Percentiles rank a stretch among this genome's conserved stretches.
These are phyloP conservation scores for Eustoma russellianum DNA, from an alignment of 257 asterid genomes.

Conservation along the genomic window DNA sequence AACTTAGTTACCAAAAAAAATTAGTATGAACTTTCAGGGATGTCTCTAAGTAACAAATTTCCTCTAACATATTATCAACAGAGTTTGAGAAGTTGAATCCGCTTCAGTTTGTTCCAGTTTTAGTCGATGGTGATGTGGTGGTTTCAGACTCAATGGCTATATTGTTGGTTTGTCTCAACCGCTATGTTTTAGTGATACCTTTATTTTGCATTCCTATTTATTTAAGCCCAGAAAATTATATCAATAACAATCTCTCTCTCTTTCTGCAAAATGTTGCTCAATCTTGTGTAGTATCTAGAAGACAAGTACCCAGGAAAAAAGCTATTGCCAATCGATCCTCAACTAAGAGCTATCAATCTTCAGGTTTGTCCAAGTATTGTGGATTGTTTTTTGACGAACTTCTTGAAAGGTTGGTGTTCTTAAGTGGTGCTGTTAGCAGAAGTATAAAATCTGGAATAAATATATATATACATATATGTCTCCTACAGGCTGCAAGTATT, in stretches of 20 bases:
- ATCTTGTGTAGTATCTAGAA: slow-evolving; percentile 48
- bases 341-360: slow-evolving; percentile 67
- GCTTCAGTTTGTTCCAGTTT: slow-evolving; percentile 59
- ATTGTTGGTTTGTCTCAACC: slow-evolving; percentile 46
- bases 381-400: not conserved
- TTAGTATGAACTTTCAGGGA: not conserved
- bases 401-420: not conserved
- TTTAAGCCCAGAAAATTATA: not conserved
- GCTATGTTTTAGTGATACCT: no score
- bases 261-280: not conserved
- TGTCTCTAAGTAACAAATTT: not conserved
- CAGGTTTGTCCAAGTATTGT: slow-evolving; percentile 38
- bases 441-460: no score
- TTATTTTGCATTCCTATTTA: no score
- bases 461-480: not conserved
- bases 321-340: slow-evolving; percentile 52
- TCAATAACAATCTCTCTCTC: no score
- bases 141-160: slow-evolving; percentile 71
- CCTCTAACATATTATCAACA: slow-evolving; percentile 22
- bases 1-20: no score
- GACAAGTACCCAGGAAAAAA: slow-evolving; percentile 52
- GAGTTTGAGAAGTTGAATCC: slow-evolving; percentile 75
- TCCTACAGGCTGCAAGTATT: slow-evolving; percentile 57
- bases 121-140: slow-evolving; percentile 66
- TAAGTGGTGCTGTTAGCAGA: not conserved